Evolutionary conservation across 2,329 filamentous ascomycete genomes (phyloP), one percentile per base, ranked within the genome.

Genomic region (Aspergillus novoparasiticus): DNA sequence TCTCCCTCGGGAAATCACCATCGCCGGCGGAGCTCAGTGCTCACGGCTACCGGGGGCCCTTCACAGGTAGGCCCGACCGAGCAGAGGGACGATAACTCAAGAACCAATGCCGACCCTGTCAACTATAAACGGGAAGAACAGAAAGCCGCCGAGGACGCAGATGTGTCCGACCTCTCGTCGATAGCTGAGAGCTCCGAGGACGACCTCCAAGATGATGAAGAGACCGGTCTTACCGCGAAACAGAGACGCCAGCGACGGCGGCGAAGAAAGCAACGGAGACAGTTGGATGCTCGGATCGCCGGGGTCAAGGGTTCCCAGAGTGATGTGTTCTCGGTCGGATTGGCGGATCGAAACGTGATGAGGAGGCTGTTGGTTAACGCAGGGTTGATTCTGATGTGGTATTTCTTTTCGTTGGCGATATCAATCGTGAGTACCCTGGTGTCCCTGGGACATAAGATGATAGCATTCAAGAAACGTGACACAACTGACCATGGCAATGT

Each of bases 341-440:
- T 92, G 73, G 92, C 92, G 8, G 90, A 95, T 79, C 86, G 88
- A 75, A 89, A 85, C 71, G 86, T 98, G 45, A 66, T 92, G 56
- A 89, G 83, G 75, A 88, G 84, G 62, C 81, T 94, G 60, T 75
- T 89, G 62, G 81, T 94, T 73, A 97, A 98, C 77, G 86, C 84
- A n/a, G 73, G 85, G n/a, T 81, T 99, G 68, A 97, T 98, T 68
- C 85, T 86, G 28, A 79, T 96, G 67, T 99, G 95, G 94, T 95
- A 92, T 75, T 81, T 93, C 45, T 98, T 98, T 79, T 97, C 94
- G 21, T 86, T 98, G 68, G 93, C 92, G 57, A 97, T 97, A 76
- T 96, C 93, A 65, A 85, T 97, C 71, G 91, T 94, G 85, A 82
- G 90, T 83, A 50, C 36, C 41, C 26, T 23, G 45, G 39, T 32